Percentiles rank a stretch among this genome's conserved stretches.
phyloP scores from a whole-genome alignment of 2,329 filamentous ascomycete species.

The Neonectria magnoliae region DNA sequence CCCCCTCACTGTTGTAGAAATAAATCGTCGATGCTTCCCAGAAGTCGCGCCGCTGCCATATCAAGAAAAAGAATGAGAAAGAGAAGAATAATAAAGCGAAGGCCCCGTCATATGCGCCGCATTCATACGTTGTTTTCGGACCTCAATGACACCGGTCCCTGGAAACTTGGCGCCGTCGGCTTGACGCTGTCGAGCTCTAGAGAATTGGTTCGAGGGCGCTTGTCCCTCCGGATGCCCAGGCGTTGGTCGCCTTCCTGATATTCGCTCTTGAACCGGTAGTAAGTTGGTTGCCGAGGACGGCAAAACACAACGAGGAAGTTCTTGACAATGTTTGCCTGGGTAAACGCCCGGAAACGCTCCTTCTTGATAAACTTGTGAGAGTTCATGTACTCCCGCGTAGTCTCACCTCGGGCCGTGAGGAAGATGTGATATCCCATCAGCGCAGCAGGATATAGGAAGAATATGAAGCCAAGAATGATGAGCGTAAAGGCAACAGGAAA shows the following conservation, averaged over 20 bases:
- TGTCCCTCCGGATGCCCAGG: conserved; percentile 64
- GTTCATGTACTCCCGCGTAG: conserved; percentile 94
- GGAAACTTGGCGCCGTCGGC: conserved; percentile 58
- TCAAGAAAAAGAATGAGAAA: conserved; percentile 15
- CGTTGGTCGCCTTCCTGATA: conserved; percentile 88
- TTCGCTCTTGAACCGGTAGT: conserved; percentile 83
- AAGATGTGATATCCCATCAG: conserved; percentile 91
- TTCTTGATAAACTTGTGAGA: conserved; percentile 94
- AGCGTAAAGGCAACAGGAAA: conserved; percentile 88
- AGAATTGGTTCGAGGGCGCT: conserved; percentile 58
- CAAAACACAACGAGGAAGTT: conserved; percentile 87
- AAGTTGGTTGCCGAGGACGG: conserved; percentile 86
- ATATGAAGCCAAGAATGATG: conserved; percentile 82
- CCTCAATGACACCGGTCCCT: conserved; percentile 62
- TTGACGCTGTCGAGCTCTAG: conserved; percentile 79
- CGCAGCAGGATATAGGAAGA: conserved; percentile 81
- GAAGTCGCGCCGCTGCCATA: conserved; percentile 35
- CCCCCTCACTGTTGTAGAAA: conserved; percentile 31
- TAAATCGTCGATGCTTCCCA: conserved; percentile 37
- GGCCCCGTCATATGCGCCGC: conserved; percentile 8
- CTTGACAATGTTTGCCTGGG: conserved; percentile 75
- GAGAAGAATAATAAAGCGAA: conserved; percentile 23
- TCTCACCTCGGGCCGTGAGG: conserved; percentile 90
- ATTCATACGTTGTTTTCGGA: conserved; percentile 43
- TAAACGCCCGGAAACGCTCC: conserved; percentile 91